phyloP scores from a whole-genome alignment of 352 stramenopile genomes.

The Phytophthora podocarpi region DNA sequence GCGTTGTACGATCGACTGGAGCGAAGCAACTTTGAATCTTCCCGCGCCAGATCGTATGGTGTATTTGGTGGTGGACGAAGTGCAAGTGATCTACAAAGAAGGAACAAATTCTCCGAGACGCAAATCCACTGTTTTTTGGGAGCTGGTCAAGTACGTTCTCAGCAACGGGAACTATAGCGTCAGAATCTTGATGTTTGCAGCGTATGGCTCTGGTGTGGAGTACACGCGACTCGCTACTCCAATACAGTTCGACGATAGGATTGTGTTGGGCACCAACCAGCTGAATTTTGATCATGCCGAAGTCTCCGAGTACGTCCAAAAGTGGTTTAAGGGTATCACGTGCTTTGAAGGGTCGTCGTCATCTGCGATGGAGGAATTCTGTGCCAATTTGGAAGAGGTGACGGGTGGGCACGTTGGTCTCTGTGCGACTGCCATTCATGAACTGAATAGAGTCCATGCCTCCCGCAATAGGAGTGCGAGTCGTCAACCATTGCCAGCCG shows the following conservation, averaged over 20 bases:
- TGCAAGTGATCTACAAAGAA: not conserved
- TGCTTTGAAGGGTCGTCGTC: slow-evolving; percentile 3
- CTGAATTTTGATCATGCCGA: slow-evolving; percentile 17
- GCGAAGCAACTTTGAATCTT: not conserved
- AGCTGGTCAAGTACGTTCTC: slow-evolving; percentile 2
- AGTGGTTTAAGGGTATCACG: slow-evolving; percentile 14
- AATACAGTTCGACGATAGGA: not conserved
- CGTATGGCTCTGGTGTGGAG: not conserved
- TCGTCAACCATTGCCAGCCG: not conserved
- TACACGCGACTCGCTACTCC: slow-evolving; percentile 1
- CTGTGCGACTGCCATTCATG: slow-evolving; percentile 9
- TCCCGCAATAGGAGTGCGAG: not conserved
- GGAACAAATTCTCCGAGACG: not conserved
- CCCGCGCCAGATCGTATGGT: not conserved
- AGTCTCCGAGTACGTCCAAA: slow-evolving; percentile 2
- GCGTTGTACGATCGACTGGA: not conserved
- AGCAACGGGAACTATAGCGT: not conserved
- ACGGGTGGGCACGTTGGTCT: slow-evolving; percentile 11
- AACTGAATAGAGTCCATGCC: not conserved
- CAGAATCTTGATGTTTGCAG: slow-evolving; percentile 13
- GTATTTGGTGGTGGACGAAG: slow-evolving; percentile 15
- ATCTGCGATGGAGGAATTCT: slow-evolving; percentile 13
- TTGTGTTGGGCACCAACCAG: slow-evolving; percentile 8
- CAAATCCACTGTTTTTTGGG: slow-evolving; percentile 5
- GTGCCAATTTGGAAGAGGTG: slow-evolving; percentile 9